phyloP scores from a whole-genome alignment of 2,329 filamentous ascomycete genomes.

The Fusarium sp. region DNA sequence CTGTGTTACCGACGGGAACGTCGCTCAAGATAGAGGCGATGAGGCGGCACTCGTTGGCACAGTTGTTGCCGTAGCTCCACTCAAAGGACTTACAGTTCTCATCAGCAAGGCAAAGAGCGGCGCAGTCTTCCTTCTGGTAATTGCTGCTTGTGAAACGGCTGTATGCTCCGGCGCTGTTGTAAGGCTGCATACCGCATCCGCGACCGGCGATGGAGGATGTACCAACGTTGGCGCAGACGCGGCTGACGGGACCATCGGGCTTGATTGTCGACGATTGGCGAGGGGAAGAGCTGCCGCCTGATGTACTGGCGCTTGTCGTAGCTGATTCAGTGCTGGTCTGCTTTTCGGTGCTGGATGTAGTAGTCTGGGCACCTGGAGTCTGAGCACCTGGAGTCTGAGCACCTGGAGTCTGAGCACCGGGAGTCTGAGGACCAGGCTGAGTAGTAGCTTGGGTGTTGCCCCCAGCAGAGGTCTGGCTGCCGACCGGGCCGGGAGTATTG shows the following conservation, averaged over 20 bases:
- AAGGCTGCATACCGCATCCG: constrained; percentile 1
- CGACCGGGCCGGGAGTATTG: fast-evolving
- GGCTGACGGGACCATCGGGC: not conserved
- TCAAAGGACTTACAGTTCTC: constrained; percentile 3
- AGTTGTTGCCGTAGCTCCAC: not conserved
- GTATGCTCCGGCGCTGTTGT: constrained; percentile 3
- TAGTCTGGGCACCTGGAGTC: not conserved
- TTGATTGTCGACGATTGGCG: not conserved
- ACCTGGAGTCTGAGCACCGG: not conserved
- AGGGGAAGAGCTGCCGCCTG: not conserved
- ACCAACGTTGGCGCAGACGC: not conserved
- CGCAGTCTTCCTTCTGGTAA: constrained; percentile 1
- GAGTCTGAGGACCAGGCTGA: not conserved
- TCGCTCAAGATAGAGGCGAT: not conserved
- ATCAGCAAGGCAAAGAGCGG: not conserved
- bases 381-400: not conserved
- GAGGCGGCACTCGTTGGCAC: not conserved
- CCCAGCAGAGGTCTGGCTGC: not conserved
- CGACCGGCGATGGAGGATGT: not conserved
- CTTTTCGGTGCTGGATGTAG: not conserved
- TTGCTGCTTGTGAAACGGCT: constrained; percentile 1
- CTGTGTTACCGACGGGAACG: not conserved
- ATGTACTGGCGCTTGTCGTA: not conserved
- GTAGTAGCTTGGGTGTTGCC: not conserved
- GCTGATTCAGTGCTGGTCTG: not conserved